Base-by-base conservation (phyloP, 371 early-diverging fungal genomes). In the Mucor indicus region DNA sequence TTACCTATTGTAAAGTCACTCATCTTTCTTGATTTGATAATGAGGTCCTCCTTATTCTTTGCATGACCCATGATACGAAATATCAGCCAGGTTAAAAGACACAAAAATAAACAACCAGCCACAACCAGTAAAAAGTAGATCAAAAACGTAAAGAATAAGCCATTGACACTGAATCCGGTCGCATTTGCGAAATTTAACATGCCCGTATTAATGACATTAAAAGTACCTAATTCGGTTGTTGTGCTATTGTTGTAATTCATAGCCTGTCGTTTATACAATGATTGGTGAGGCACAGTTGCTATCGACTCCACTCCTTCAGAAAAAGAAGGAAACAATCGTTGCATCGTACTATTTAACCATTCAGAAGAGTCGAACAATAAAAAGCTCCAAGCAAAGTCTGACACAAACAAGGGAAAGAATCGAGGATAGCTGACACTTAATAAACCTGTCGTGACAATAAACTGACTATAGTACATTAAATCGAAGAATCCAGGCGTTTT, bases 401-500 rank as follows among this genome's bases (percentile, higher is more conserved):
- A 70, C 0, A 75, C 66, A 48, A 81, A 79, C 5, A 79, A 57
- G 0, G 66, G 49, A 42, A 77, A 75, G 36, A 81, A 81, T 4
- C 60, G 49, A 4, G 81, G 81, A 44, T 81, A 81, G 39, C 64
- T 57, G 35, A 81, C 38, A 19, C 67, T 73, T 44, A 81, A 68
- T 37, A 66, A 73, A 1, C 78, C 78, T 1, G 67, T 62, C 29
- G 62, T 60, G 10, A 75, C 67, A 40, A 81, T 72, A 36, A 79
- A 81, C 44, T 81, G 81, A 1, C 73, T 63, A 41, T 81, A 76
- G 41, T 62, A 69, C 17, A 81, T 51, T 16, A 81, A 37, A 47
- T 81, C 81, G 39, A 77, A 74, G 37, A 81, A 66, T 1, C 79
- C 79, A 10, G 81, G 81, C 1, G 78, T 72, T 41, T 75, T 75